phyloP scores from a whole-genome alignment of 2,329 filamentous ascomycete species.

The Amphichorda felina region DNA sequence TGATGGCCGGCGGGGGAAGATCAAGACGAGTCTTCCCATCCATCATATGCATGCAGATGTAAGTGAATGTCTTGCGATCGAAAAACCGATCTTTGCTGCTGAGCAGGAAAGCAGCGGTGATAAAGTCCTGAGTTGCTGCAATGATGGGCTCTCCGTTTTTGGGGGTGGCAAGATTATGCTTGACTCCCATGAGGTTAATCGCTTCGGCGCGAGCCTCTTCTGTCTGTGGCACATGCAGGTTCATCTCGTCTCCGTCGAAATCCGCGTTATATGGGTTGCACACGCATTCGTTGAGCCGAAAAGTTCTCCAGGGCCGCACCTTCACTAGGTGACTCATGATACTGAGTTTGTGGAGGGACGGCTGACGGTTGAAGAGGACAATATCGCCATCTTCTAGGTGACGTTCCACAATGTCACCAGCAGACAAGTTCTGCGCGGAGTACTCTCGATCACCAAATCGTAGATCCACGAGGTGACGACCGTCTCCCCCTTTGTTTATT shows the following conservation, averaged over 20 bases:
- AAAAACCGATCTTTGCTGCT: slow-evolving; percentile 92
- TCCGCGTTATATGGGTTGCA: slow-evolving; percentile 98
- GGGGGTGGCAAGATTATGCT: slow-evolving; percentile 88
- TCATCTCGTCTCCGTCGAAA: slow-evolving; percentile 99
- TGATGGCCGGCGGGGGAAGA: slow-evolving; percentile 72
- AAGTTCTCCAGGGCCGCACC: slow-evolving; percentile 88
- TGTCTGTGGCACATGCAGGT: slow-evolving; percentile 92
- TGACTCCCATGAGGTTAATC: slow-evolving; percentile 94
- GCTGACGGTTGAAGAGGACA: slow-evolving; percentile 95
- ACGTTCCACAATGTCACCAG: slow-evolving; percentile 85
- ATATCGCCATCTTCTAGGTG: slow-evolving; percentile 94
- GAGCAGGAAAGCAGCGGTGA: slow-evolving; percentile 83
- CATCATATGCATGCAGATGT: slow-evolving; percentile 91
- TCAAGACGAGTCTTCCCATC: slow-evolving; percentile 67
- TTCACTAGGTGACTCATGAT: slow-evolving; percentile 95
- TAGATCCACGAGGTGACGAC: slow-evolving; percentile 60
- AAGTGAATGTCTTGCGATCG: slow-evolving; percentile 76
- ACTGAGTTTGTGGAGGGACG: slow-evolving; percentile 95
- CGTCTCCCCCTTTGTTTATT: slow-evolving; percentile 55
- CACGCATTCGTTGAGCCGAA: slow-evolving; percentile 94
- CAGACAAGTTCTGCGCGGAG: slow-evolving; percentile 61
- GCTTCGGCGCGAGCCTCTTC: slow-evolving; percentile 94
- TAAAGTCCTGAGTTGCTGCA: slow-evolving; percentile 98
- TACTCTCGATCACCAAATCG: slow-evolving; percentile 61
- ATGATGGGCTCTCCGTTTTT: slow-evolving; percentile 98